Evolutionary conservation across 2,329 filamentous ascomycete species (phyloP), one percentile per base, ranked within the genome.

Genomic region (Madurella mycetomatis): DNA sequence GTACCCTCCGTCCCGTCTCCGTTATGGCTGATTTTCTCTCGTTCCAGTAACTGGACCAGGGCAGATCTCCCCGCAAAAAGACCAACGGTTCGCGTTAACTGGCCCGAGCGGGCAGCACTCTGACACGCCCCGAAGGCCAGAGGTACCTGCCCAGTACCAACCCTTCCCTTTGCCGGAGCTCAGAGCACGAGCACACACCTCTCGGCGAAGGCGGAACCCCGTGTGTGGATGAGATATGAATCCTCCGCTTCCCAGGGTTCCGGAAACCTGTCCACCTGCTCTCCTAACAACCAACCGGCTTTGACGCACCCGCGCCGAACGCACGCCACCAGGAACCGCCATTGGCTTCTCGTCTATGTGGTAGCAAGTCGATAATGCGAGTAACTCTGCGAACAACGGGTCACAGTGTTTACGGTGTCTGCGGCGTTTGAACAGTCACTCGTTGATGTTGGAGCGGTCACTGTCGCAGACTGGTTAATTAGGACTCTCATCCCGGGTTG

Each of bases 231-330:
- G 56, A 60, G 54, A 60, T 63, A 63, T 63, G 60, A 64, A 62
- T 59, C 56, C 57, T 58, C 56, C 59, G 47, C 56, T 54, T 62
- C 60, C 60, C 61, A 64, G 59, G 51, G 55, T 49, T 59, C 53
- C 56, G 60, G 58, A 60, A 56, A 46, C 51, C 57, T 57, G 57
- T 47, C 53, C 57, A 49, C 51, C 52, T 51, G 48, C 51, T 50
- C 47, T 52, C 40, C 56, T 15, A 31, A 19, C 41, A 16, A 39
- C 41, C 18, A n/a, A 44, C 41, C 43, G 47, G 25, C 47, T 41
- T 30, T 39, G 49, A 46, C 47, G 34, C 48, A 56, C n/a, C 31
- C 40, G 13, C 34, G 19, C 50, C 34, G 41, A 32, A 15, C 37
- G 47, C n/a, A 25, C 53, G 18, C 18, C 53, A 34, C 49, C 39